Conservation (phyloP, 2,329 filamentous ascomycete genomes). For the Teratosphaeria viscida region DNA sequence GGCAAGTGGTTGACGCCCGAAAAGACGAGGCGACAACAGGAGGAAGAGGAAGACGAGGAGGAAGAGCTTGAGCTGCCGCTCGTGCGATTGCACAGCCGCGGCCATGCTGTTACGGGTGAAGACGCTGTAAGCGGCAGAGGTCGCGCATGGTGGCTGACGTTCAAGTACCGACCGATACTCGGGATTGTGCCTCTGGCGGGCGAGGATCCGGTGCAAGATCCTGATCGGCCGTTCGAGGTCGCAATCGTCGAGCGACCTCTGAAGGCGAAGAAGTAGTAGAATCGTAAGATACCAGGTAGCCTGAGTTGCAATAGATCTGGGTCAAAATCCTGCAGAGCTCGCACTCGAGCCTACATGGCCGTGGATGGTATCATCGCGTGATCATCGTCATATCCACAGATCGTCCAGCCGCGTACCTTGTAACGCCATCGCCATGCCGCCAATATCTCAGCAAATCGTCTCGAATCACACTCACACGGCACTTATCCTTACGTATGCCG, state of each 20-base stretch:
- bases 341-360: not conserved
- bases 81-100: slow-evolving; percentile 27
- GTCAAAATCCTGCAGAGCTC: not conserved
- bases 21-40: not conserved
- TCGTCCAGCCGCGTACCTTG: not conserved
- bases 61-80: not conserved
- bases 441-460: not conserved
- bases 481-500: slow-evolving; percentile 14
- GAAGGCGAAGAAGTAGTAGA: not conserved
- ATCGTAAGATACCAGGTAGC: not conserved
- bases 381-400: not conserved
- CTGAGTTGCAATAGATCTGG: not conserved
- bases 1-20: not conserved
- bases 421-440: not conserved
- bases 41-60: not conserved
- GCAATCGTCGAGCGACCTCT: slow-evolving; percentile 74
- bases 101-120: slow-evolving; percentile 31
- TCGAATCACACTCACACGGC: not conserved
- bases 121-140: slow-evolving; percentile 29
- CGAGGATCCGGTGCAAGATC: slow-evolving; percentile 23
- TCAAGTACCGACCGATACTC: slow-evolving; percentile 89
- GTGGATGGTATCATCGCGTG: not conserved
- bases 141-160: slow-evolving; percentile 62
- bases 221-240: slow-evolving; percentile 53
- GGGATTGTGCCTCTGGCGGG: slow-evolving; percentile 52